Evolutionary conservation across 2,329 filamentous ascomycete genomes (phyloP).

Genomic region (Cladosporium phlei): DNA sequence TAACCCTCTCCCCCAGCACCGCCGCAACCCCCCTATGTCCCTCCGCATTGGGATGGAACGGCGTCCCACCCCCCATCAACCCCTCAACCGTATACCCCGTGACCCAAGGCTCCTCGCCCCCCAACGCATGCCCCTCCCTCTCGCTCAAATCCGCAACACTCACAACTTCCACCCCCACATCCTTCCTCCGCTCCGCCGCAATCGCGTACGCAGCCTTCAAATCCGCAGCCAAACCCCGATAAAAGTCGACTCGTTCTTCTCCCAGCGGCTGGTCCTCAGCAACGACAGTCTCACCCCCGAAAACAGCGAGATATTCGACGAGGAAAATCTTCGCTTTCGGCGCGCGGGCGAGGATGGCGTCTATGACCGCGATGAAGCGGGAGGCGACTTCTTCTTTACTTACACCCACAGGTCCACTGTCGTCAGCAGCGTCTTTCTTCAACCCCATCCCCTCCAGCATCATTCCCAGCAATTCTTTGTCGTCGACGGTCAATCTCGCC

Average conservation of each 20-base stretch:
- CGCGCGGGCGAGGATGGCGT: slow-evolving; percentile 8
- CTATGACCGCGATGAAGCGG: slow-evolving; percentile 14
- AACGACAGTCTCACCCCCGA: slow-evolving; percentile 11
- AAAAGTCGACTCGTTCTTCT: neutral
- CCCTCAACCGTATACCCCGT: slow-evolving; percentile 9
- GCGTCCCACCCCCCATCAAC: slow-evolving; percentile 6
- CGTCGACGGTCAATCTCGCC: neutral
- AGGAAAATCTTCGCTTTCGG: slow-evolving; percentile 15
- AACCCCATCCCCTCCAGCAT: slow-evolving; percentile 11
- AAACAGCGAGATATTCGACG: slow-evolving; percentile 16
- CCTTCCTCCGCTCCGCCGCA: slow-evolving; percentile 6
- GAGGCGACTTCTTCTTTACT: slow-evolving; percentile 4
- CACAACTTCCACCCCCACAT: slow-evolving; percentile 12
- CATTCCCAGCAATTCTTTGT: neutral
- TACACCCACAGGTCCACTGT: slow-evolving; percentile 10
- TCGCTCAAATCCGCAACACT: slow-evolving; percentile 14
- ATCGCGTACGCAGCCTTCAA: slow-evolving; percentile 11
- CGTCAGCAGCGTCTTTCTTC: slow-evolving; percentile 2
- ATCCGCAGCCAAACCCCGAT: slow-evolving; percentile 2
- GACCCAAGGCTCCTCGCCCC: slow-evolving; percentile 15
- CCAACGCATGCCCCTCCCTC: slow-evolving; percentile 15
- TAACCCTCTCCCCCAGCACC: slow-evolving; percentile 5
- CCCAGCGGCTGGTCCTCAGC: slow-evolving; percentile 10
- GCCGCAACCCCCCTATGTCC: slow-evolving; percentile 15
- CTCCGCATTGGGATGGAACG: slow-evolving; percentile 17